phyloP scores from a whole-genome alignment of 768 basidiomycete species.

The Cystobasidium ongulense region DNA sequence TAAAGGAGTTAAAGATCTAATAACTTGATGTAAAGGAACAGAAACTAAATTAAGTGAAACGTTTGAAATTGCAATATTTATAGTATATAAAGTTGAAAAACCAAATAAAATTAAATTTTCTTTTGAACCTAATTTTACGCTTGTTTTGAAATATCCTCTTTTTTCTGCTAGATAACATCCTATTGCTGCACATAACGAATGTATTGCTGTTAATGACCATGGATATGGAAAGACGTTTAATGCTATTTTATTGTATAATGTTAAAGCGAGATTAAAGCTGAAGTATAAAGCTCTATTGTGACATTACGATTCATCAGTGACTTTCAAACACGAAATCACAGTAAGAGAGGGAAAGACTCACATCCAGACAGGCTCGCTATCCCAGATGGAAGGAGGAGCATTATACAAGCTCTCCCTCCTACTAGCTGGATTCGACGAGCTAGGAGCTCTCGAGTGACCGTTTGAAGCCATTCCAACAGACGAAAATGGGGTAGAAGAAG shows the following conservation, averaged over 20 bases:
- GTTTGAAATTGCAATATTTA: conserved; percentile 93
- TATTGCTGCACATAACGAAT: conserved; percentile 73
- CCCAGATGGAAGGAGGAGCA: not conserved
- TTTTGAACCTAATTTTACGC: conserved; percentile 68
- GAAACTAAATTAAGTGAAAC: conserved; percentile 49
- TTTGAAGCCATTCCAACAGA: not conserved
- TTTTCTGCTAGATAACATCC: conserved; percentile 63
- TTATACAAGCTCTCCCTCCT: not conserved
- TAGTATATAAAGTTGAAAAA: conserved; percentile 85
- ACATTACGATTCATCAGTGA: not conserved
- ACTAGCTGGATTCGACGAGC: not conserved
- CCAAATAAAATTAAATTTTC: conserved; percentile 60
- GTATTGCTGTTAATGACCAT: conserved; percentile 85
- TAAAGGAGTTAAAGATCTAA: conserved; percentile 81
- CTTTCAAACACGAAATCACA: not conserved
- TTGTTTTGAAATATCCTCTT: conserved; percentile 56
- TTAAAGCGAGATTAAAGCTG: conserved; percentile 78
- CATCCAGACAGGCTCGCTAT: conserved; percentile 18
- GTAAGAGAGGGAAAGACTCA: not conserved
- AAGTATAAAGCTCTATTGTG: conserved; percentile 59
- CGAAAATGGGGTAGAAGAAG: not conserved
- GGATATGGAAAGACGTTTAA: conserved; percentile 89
- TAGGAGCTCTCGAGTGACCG: not conserved
- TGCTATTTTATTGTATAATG: conserved; percentile 89
- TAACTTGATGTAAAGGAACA: conserved; percentile 81